These are phyloP conservation scores for Dionaea muscipula DNA, from an alignment of 179 eudicot genomes.

Conservation along the genomic window DNA sequence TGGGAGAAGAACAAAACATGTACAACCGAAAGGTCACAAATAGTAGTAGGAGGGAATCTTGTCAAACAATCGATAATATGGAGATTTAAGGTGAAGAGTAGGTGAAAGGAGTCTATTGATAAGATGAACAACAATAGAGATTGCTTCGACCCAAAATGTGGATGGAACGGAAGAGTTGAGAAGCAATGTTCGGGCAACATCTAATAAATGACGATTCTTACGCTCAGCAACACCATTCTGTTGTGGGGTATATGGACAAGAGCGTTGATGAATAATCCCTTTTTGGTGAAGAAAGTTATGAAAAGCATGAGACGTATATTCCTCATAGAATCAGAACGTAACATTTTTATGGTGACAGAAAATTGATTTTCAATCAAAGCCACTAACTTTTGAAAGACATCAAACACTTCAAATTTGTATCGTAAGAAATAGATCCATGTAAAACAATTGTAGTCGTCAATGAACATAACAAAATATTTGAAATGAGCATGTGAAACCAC, in stretches of 20 bases:
- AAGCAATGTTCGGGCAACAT: background rate
- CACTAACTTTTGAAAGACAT: too few species aligned
- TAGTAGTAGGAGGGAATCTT: background rate
- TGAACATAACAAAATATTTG: too few species aligned
- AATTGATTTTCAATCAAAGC: too few species aligned
- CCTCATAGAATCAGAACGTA: too few species aligned
- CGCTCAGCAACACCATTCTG: constrained; percentile 1
- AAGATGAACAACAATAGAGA: background rate
- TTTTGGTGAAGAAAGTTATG: too few species aligned
- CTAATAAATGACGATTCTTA: background rate
- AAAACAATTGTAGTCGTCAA: too few species aligned
- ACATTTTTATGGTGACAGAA: too few species aligned
- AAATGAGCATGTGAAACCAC: too few species aligned
- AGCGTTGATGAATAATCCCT: background rate
- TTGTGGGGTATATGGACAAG: constrained; percentile 1
- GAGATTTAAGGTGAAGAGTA: background rate
- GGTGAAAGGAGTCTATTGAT: background rate
- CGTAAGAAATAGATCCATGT: too few species aligned
- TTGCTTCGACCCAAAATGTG: background rate
- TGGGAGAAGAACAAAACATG: background rate
- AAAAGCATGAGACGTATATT: too few species aligned
- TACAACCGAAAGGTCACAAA: background rate
- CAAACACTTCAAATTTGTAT: too few species aligned
- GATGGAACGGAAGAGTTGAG: background rate
- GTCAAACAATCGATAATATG: background rate